phyloP scores from a whole-genome alignment of 148 eudicot species.

The Linanthus parryae region DNA sequence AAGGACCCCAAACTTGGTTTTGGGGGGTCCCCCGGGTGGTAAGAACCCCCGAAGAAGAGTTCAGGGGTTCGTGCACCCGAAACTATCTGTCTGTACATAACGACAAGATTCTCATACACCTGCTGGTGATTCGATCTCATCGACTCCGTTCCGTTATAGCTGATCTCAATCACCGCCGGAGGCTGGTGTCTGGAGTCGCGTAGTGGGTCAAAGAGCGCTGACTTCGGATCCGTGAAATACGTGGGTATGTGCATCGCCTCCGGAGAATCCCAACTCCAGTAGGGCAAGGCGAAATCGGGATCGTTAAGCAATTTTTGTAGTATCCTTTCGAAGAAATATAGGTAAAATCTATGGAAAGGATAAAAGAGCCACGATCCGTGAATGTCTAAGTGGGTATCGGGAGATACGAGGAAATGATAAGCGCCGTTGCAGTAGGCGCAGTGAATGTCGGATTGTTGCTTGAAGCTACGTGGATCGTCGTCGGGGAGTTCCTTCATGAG shows the following conservation, averaged over 20 bases:
- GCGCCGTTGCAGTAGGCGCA: too few species aligned
- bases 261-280: constrained; percentile 68
- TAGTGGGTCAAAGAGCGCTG: constrained; percentile 30
- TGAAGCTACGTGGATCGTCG: too few species aligned
- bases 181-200: constrained; percentile 49
- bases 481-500: too few species aligned
- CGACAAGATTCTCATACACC: constrained; percentile 34
- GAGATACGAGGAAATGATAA: too few species aligned
- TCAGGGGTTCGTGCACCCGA: constrained; percentile 39
- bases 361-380: too few species aligned
- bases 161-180: constrained; percentile 38
- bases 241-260: constrained; percentile 48
- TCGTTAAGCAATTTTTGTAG: constrained; percentile 46
- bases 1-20: constrained; percentile 54
- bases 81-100: constrained; percentile 79
- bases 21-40: constrained; percentile 39
- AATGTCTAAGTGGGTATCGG: too few species aligned
- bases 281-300: constrained; percentile 65
- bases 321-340: constrained; percentile 60
- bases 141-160: constrained; percentile 29
- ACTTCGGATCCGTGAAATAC: constrained; percentile 27
- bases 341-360: constrained; percentile 66
- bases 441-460: too few species aligned
- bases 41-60: too few species aligned
- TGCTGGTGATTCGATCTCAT: constrained; percentile 16